phyloP scores from a whole-genome alignment of 768 basidiomycete species.

The Lentinula sp. region DNA sequence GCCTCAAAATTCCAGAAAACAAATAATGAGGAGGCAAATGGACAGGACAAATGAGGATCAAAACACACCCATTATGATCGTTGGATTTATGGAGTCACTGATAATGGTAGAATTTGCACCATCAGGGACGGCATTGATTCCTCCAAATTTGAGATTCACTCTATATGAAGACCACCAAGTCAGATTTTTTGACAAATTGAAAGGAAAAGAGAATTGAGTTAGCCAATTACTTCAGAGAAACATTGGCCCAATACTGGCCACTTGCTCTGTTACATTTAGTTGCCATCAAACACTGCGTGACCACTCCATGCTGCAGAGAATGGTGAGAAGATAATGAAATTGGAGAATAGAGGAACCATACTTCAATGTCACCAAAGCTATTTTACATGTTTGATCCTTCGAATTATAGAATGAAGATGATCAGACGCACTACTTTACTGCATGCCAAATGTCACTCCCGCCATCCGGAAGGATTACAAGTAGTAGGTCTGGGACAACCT shows the following conservation, averaged over 20 bases:
- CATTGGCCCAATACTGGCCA: conserved; percentile 47
- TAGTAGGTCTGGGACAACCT: conserved; percentile 31
- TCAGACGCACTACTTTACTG: conserved; percentile 45
- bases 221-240: conserved; percentile 35
- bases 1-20: conserved; percentile 19
- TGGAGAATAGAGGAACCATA: background rate
- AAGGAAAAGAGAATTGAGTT: conserved; percentile 8
- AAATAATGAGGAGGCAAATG: too few species aligned
- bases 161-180: background rate
- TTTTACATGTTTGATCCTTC: background rate
- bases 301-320: conserved; percentile 37
- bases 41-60: background rate
- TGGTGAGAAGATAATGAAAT: conserved; percentile 26
- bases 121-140: background rate
- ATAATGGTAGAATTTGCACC: background rate
- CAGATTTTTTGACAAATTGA: background rate
- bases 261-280: conserved; percentile 37
- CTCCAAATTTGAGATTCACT: background rate
- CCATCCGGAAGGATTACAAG: conserved; percentile 50
- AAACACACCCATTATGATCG: conserved; percentile 5
- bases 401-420: background rate
- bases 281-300: conserved; percentile 48
- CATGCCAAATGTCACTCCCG: conserved; percentile 47
- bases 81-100: conserved; percentile 2
- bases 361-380: conserved; percentile 33